Base-by-base conservation (phyloP, 768 basidiomycete genomes). In the Suillus clintonianus region DNA sequence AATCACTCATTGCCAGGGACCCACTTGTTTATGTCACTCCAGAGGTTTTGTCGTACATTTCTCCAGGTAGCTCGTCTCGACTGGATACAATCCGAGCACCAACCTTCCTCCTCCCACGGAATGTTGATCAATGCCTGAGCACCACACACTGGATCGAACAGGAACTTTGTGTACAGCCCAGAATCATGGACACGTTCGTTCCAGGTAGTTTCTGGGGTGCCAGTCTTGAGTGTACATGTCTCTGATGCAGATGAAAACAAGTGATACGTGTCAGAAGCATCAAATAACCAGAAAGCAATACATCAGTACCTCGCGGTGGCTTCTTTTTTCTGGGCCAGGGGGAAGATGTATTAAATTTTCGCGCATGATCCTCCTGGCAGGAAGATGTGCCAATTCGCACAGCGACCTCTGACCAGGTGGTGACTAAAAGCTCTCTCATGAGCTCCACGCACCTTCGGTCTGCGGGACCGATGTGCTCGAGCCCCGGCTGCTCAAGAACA, bases 141-240 rank as follows among this genome's bases (percentile, higher is more conserved):
- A 13, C 79, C 80, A 51, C 68, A 72, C 32, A 81, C 61, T 19
- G 77, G 74, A 61, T 81, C 80, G 43, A 67, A 65, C 57, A 76
- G 65, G 30, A 71, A 73, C 30, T 69, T 64, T 42, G 70, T 72
- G 50, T 71, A 74, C 51, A 79, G 61, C 6, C 68, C 68, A 17
- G 62, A 67, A 17, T 62, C 55, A 55, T 71, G 70, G 11, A 72
- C 50, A 27, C 67, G 51, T 15, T 14, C 36, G 4, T 42, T 13
- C 63, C 64, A 65, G 17, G 47, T 36, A 36, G 5, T 17, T 5
- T 51, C 19, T 8, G 47, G 32, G 27, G 19, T 13, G 22, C 34
- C 34, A 34, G 24, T 27, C 4, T 32, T 45, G 5, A 34, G n/a
- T 17, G 58, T 17, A 59, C 58, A 59, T 11, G 5, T 45, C 24